Percentiles rank a stretch among this genome's conserved stretches.
Evolutionary conservation across 192 early-diverging fungal genomes (phyloP).

Genomic region (Allomyces macrogynus): DNA sequence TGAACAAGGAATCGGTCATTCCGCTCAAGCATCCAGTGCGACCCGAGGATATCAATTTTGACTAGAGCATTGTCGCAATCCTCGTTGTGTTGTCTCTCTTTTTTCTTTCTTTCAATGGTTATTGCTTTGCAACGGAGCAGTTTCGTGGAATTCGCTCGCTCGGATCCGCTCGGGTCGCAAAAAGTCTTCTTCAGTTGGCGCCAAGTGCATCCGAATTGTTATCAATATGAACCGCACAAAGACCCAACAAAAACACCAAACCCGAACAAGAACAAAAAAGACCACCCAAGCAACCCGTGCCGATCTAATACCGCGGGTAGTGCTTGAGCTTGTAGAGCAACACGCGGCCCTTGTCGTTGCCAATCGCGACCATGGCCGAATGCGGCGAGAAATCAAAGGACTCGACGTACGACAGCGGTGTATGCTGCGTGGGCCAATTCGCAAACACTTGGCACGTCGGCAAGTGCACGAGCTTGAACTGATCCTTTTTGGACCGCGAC

Average conservation of each 20-base stretch:
- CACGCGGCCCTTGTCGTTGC: slow-evolving; percentile 77
- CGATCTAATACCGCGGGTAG: slow-evolving; percentile 11
- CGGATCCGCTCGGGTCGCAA: no score
- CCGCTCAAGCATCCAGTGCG: slow-evolving; percentile 25
- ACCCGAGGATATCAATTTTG: slow-evolving; percentile 17
- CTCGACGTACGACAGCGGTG: slow-evolving; percentile 64
- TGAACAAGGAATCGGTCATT: slow-evolving; percentile 34
- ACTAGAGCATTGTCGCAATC: no score
- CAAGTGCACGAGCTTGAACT: slow-evolving; percentile 63
- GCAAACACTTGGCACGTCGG: slow-evolving; percentile 58
- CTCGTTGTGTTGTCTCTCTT: no score
- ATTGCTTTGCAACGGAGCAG: no score
- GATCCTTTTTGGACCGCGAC: slow-evolving; percentile 48
- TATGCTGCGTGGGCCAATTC: slow-evolving; percentile 82
- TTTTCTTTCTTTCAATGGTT: no score
- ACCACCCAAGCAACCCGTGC: no score
- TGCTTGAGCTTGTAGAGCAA: slow-evolving; percentile 61
- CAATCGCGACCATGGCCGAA: slow-evolving; percentile 73
- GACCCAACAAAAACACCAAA: no score
- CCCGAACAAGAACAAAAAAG: no score
- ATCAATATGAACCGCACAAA: no score
- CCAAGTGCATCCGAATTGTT: no score
- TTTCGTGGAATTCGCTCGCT: no score
- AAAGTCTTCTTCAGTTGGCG: no score
- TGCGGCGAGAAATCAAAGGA: slow-evolving; percentile 71